Conservation (phyloP, 2,329 filamentous ascomycete species). For the Exophiala xenobiotica region DNA sequence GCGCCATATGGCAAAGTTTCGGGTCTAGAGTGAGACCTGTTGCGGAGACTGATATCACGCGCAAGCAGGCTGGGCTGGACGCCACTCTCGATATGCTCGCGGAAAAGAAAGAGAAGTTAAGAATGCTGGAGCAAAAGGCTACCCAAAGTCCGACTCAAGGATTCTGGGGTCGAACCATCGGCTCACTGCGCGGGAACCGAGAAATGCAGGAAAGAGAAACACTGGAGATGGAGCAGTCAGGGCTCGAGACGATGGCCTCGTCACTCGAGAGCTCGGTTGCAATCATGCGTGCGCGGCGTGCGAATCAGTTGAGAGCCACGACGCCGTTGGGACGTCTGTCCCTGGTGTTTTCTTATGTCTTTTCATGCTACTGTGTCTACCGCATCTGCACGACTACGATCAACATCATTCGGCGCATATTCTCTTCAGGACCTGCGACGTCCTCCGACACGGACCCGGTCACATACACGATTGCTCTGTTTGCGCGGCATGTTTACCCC, state of each 20-base stretch:
- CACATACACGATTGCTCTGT: conserved; percentile 74
- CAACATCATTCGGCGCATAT: conserved; percentile 62
- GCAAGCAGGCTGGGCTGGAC: conserved; percentile 76
- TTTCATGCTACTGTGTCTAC: conserved; percentile 81
- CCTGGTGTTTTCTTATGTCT: conserved; percentile 63
- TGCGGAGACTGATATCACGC: conserved; percentile 69
- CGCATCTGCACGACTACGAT: conserved; percentile 72
- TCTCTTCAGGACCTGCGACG: conserved; percentile 40
- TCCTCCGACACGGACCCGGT: conserved; percentile 77
- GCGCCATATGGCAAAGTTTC: conserved; percentile 81
- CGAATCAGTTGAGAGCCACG: conserved; percentile 64
- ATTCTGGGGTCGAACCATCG: conserved; percentile 72
- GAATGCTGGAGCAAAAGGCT: conserved; percentile 66
- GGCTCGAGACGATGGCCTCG: conserved; percentile 75
- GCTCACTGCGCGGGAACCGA: conserved; percentile 56
- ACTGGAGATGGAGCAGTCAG: conserved; percentile 72
- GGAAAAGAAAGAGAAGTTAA: conserved; percentile 67
- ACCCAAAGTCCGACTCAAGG: conserved; percentile 50
- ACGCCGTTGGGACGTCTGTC: conserved; percentile 66
- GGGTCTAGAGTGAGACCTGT: conserved; percentile 63
- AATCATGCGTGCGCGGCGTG: conserved; percentile 62
- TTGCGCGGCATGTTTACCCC: conserved; percentile 82
- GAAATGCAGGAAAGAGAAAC: conserved; percentile 54
- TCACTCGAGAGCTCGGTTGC: conserved; percentile 66
- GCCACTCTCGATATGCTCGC: conserved; percentile 77